Conservation (phyloP, 2,329 filamentous ascomycete species). For the Alternaria conjuncta region DNA sequence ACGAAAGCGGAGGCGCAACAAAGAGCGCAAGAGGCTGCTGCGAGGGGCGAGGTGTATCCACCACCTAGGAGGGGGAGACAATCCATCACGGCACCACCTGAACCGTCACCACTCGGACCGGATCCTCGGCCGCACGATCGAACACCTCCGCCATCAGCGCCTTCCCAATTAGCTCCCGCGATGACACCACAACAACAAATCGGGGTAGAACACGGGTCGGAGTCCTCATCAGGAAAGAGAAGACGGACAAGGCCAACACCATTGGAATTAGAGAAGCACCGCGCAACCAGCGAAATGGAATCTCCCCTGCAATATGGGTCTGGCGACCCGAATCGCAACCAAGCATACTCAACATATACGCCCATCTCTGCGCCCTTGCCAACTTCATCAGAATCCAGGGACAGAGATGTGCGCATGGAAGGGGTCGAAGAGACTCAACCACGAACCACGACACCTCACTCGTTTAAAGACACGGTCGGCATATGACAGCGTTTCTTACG, state of each 20-base stretch:
- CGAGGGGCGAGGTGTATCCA: slow-evolving; percentile 49
- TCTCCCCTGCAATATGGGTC: slow-evolving; percentile 40
- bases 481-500: slow-evolving; percentile 49
- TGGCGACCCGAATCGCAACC: slow-evolving; percentile 34
- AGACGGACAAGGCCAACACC: slow-evolving; percentile 41
- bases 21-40: slow-evolving; percentile 51
- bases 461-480: slow-evolving; percentile 53
- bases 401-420: slow-evolving; percentile 47
- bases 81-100: slow-evolving; percentile 39
- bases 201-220: slow-evolving; percentile 35
- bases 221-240: slow-evolving; percentile 47
- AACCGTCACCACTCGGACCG: slow-evolving; percentile 26
- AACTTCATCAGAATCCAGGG: slow-evolving; percentile 40
- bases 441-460: slow-evolving; percentile 50
- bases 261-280: slow-evolving; percentile 41
- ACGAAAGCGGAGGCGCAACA: slow-evolving; percentile 56
- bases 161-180: slow-evolving; percentile 22
- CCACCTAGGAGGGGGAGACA: slow-evolving; percentile 43
- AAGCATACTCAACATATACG: slow-evolving; percentile 43
- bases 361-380: slow-evolving; percentile 46
- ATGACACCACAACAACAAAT: slow-evolving; percentile 39
- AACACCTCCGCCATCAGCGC: slow-evolving; percentile 36
- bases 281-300: slow-evolving; percentile 35
- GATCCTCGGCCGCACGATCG: slow-evolving; percentile 34
- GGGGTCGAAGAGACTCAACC: slow-evolving; percentile 47